A percentile compares a stretch with the other conserved stretches of the same genome.
These are phyloP conservation scores for Pyrus hybrid DNA, from an alignment of 331 rosid species.

Conservation along the genomic window DNA sequence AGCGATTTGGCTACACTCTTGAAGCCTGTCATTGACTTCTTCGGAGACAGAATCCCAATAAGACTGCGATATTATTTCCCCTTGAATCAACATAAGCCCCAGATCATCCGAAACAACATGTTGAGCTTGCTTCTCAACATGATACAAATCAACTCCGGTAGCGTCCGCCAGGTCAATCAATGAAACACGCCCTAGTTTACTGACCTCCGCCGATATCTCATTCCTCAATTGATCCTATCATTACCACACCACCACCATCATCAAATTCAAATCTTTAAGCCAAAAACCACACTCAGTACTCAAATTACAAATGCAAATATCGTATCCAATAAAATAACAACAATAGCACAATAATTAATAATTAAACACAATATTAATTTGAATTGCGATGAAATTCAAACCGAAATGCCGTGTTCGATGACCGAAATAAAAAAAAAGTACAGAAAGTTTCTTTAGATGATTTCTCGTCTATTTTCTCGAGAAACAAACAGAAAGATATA, in stretches of 20 bases:
- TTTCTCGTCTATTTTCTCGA: neutral
- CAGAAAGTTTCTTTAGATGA: neutral
- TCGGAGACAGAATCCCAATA: slow-evolving; percentile 89
- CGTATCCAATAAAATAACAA: neutral
- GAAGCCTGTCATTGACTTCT: slow-evolving; percentile 93
- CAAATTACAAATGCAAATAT: neutral
- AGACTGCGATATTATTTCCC: slow-evolving; percentile 71
- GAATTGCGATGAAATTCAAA: neutral
- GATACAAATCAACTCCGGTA: slow-evolving; percentile 36
- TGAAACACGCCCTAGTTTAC: slow-evolving; percentile 40
- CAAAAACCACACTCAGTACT: neutral
- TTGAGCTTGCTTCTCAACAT: slow-evolving; percentile 50
- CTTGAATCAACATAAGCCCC: slow-evolving; percentile 72
- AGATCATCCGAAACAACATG: slow-evolving; percentile 40
- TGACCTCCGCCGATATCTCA: slow-evolving; percentile 38
- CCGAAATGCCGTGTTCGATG: neutral
- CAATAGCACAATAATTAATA: neutral
- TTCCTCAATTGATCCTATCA: slow-evolving; percentile 45
- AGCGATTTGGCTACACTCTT: slow-evolving; percentile 91
- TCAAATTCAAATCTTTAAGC: slow-evolving; percentile 3
- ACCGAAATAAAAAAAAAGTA: neutral
- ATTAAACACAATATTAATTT: neutral
- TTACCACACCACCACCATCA: neutral
- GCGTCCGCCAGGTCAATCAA: slow-evolving; percentile 47
- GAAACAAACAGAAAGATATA: neutral